phyloP scores from a whole-genome alignment of 306 rosid genomes.

The Quercus dentata region DNA sequence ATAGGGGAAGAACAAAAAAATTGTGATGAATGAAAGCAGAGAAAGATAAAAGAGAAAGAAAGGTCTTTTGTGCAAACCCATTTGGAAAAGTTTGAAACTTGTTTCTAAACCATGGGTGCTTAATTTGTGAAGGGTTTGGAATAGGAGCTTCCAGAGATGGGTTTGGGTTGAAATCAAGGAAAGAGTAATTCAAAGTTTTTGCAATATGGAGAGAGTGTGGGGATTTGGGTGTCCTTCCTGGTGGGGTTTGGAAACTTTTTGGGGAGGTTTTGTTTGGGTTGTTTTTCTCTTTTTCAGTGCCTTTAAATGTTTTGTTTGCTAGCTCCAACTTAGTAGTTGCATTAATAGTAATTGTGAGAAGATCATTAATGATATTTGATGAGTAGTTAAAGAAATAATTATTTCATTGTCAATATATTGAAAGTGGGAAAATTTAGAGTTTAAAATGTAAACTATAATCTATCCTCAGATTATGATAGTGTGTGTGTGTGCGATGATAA shows the following conservation, averaged over 20 bases:
- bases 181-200: not conserved
- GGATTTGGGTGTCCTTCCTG: too few relatives aligned
- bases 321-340: not conserved
- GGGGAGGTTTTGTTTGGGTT: not conserved
- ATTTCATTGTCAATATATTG: not conserved
- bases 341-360: not conserved
- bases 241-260: not conserved
- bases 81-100: constrained; percentile 20
- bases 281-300: not conserved
- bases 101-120: constrained; percentile 1
- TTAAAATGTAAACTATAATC: constrained; percentile 1
- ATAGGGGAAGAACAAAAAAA: not conserved
- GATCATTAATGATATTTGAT: not conserved
- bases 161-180: not conserved
- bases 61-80: constrained; percentile 34
- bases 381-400: not conserved
- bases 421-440: not conserved
- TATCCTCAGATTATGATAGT: not conserved
- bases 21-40: constrained; percentile 10
- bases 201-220: not conserved
- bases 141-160: not conserved
- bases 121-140: not conserved
- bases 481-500: not conserved
- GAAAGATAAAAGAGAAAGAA: constrained; percentile 11
- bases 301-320: not conserved